A percentile compares a stretch with the other conserved stretches of the same genome.
Conservation (phyloP, 1,284 basidiomycete genomes). For the Cronartium quercuum region DNA sequence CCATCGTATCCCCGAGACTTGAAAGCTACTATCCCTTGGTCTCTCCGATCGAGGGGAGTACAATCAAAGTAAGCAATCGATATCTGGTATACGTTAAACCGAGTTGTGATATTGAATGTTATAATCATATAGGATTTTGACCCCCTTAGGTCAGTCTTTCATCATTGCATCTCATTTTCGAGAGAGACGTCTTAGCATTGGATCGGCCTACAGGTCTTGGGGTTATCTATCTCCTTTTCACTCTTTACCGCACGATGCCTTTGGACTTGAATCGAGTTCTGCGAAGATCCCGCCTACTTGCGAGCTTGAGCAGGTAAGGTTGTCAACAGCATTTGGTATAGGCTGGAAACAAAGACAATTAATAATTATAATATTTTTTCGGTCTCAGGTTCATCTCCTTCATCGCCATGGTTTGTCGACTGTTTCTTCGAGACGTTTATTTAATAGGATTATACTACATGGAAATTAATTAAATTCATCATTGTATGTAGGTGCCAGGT, state of each 20-base stretch:
- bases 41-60: not conserved
- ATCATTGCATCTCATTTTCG: not conserved
- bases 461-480: no score
- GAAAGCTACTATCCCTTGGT: conserved; percentile 29
- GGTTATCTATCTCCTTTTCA: conserved; percentile 38
- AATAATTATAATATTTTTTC: no score
- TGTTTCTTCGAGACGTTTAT: no score
- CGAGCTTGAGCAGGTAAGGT: conserved; percentile 29
- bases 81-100: no score
- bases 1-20: not conserved
- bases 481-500: no score
- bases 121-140: not conserved
- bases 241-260: conserved; percentile 25
- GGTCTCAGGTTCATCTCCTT: conserved; percentile 27
- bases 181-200: not conserved
- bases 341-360: no score
- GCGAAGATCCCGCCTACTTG: conserved; percentile 25
- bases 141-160: not conserved
- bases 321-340: not conserved
- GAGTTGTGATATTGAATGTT: no score
- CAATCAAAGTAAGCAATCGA: not conserved
- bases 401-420: conserved; percentile 39
- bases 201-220: conserved; percentile 12
- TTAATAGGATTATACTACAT: no score
- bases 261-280: conserved; percentile 33